A percentile compares a stretch with the other conserved stretches of the same genome.
phyloP scores from a whole-genome alignment of 305 asterid genomes.

The Solanum hybrid region DNA sequence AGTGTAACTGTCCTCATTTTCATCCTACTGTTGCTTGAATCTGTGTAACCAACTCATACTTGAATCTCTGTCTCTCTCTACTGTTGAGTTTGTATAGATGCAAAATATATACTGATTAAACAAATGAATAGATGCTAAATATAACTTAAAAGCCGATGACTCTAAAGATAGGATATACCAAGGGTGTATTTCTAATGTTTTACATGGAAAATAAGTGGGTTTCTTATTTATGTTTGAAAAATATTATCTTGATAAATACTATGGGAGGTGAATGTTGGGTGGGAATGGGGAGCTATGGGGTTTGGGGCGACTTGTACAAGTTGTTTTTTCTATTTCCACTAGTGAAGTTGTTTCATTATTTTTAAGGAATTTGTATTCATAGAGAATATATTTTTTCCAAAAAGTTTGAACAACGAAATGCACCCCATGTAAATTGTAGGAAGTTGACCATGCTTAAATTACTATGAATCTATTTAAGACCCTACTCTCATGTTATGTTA shows the following conservation, averaged over 20 bases:
- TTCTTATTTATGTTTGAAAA: background rate
- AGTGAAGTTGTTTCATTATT: background rate
- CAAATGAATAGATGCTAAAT: background rate
- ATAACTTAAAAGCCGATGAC: background rate
- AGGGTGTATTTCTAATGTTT: background rate
- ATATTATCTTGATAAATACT: background rate
- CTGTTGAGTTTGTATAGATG: background rate
- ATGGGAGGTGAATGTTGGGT: background rate
- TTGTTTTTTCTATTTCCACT: background rate
- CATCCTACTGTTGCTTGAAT: background rate
- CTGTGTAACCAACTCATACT: background rate
- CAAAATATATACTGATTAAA: background rate
- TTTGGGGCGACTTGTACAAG: background rate
- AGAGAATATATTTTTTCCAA: background rate
- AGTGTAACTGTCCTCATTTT: background rate
- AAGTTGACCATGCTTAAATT: background rate
- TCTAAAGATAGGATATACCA: background rate
- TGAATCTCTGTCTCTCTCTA: background rate
- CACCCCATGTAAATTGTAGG: background rate
- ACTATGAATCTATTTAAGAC: background rate
- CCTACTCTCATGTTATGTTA: background rate
- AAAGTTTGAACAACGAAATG: background rate
- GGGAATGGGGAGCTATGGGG: background rate
- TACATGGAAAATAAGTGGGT: background rate
- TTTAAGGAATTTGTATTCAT: background rate